Percentiles rank a stretch among this genome's conserved stretches.
phyloP scores from a whole-genome alignment of 306 rosid genomes.

The Ormosia emarginata region DNA sequence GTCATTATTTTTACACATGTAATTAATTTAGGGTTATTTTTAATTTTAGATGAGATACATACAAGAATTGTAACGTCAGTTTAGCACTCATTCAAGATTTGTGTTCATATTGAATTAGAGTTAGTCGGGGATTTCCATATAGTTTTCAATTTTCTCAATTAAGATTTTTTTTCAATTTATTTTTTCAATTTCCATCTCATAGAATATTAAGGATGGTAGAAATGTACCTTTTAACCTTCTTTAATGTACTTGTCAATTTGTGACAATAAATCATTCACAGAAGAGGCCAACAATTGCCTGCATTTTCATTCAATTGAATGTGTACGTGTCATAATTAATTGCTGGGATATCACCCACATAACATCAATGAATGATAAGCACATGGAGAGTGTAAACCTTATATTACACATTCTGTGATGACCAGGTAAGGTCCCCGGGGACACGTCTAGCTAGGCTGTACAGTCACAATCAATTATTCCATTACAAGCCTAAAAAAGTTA shows the following conservation, averaged over 20 bases:
- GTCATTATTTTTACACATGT: slow-evolving; percentile 11
- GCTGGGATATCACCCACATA: slow-evolving; percentile 24
- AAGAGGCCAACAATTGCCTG: slow-evolving; percentile 11
- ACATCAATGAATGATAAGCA: slow-evolving; percentile 44
- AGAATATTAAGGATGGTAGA: not conserved
- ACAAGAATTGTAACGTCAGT: slow-evolving; percentile 11
- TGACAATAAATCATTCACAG: slow-evolving; percentile 14
- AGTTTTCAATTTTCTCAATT: not conserved
- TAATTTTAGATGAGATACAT: slow-evolving; percentile 1
- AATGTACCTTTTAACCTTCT: not conserved
- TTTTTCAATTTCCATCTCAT: not conserved
- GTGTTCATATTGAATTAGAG: slow-evolving; percentile 9
- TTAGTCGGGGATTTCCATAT: not conserved
- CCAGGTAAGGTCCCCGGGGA: slow-evolving; percentile 38
- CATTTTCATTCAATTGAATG: slow-evolving; percentile 2
- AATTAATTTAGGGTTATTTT: not conserved
- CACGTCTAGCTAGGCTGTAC: slow-evolving; percentile 46
- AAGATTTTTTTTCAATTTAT: not conserved
- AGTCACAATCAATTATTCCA: slow-evolving; percentile 52
- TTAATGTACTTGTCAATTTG: slow-evolving; percentile 13
- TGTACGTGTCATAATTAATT: slow-evolving; percentile 13
- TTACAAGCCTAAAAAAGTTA: slow-evolving; percentile 34
- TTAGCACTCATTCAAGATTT: slow-evolving; percentile 9
- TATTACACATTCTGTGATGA: slow-evolving; percentile 34
- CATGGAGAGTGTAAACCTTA: slow-evolving; percentile 44